Base-by-base conservation (phyloP, 768 basidiomycete species). In the Collybiopsis confluens region DNA sequence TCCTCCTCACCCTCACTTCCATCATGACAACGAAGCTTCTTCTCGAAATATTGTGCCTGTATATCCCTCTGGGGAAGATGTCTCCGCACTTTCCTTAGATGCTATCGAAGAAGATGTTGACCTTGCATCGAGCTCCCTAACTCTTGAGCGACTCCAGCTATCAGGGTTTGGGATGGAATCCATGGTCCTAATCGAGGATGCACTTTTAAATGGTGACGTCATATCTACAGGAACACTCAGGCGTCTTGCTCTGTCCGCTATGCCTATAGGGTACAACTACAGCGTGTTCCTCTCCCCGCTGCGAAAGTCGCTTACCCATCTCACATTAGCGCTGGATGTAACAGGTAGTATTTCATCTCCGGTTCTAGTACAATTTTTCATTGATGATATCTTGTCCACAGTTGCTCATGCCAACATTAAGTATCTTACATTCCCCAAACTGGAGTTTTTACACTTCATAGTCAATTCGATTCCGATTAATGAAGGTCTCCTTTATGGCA, bases 211-310 rank as follows among this genome's bases (percentile, higher is more conserved):
- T 8, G 1, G n/a, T 3, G 40, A 38, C n/a, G 40, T n/a, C 4
- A 11, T 52, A 4, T n/a, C 37, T 50, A 23, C 20, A 5, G 6
- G 4, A 15, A 50, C 11, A 2, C 13, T 23, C 15, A 21, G 21
- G 28, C 20, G 27, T 43, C 50, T 52, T 11, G 50, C 37, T 28
- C 41, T 52, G 9, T 52, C 50, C 2, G 38, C 40, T 13, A 52
- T 52, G 50, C 38, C 37, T 4, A 26, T 18, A 10, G 40, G 30
- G 10, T 43, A 23, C n/a, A 23, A 42, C 21, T 52, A 52, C 50
- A 43, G 13, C 8, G 11, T 41, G 6, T 41, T 52, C 16, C 42
- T 52, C 24, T 43, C 38, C n/a, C 23, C 21, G 6, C 8, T 52
- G 18, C 13, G 23, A 4, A 24, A 11, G 9, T 41, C 50, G 8